Percentiles rank a stretch among this genome's conserved stretches.
phyloP scores from a whole-genome alignment of 495 filamentous ascomycete species.

The Pyrenula massariospora region DNA sequence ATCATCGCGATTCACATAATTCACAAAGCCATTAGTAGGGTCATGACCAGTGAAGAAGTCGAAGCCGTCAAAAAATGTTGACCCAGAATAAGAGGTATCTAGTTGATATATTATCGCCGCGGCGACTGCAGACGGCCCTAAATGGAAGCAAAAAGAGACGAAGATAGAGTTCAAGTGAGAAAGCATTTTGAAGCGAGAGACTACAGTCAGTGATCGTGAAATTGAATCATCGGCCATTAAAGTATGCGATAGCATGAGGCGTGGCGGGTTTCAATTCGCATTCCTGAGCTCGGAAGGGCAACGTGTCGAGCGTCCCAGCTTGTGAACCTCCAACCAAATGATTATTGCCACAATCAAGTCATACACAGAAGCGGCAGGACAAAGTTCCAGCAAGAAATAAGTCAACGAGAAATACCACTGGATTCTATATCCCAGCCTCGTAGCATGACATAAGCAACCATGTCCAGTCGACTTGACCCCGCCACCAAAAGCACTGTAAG shows the following conservation, averaged over 20 bases:
- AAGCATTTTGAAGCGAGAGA: neutral
- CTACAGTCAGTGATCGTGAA: neutral
- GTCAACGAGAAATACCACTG: no score
- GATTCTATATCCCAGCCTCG: no score
- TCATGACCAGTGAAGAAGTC: constrained; percentile 36
- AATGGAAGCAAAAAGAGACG: constrained; percentile 8
- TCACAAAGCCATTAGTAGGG: constrained; percentile 60
- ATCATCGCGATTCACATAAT: constrained; percentile 38
- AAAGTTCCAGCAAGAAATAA: no score
- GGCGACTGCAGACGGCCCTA: constrained; percentile 5
- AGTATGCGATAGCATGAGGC: neutral
- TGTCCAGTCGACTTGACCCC: no score
- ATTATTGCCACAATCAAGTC: no score
- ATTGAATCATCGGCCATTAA: neutral
- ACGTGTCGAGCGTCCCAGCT: neutral
- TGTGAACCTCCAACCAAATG: no score
- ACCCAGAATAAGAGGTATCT: constrained; percentile 28
- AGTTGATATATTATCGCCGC: constrained; percentile 24
- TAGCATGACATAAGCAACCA: no score
- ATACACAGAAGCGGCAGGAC: no score
- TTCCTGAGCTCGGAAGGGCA: neutral
- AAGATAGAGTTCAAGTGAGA: constrained; percentile 17
- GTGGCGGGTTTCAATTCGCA: neutral
- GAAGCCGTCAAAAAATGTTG: constrained; percentile 41
- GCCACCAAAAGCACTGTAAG: no score